These are phyloP conservation scores for Favolaschia claudopus DNA, from an alignment of 768 basidiomycete genomes.

Conservation along the genomic window DNA sequence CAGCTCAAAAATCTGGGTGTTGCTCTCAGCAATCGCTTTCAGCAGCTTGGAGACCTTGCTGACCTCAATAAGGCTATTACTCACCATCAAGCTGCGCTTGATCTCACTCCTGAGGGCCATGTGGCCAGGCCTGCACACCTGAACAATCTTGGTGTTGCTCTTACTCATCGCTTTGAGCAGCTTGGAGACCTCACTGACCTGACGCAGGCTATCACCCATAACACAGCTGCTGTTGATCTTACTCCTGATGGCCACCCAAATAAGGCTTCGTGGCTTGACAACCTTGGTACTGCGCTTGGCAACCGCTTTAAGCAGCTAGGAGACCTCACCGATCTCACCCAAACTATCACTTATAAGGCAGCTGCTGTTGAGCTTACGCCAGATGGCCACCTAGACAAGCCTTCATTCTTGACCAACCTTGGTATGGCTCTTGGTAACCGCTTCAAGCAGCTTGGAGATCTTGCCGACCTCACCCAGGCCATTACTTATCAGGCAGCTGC, in stretches of 20 bases:
- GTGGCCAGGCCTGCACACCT: neutral
- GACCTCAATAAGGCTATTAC: constrained; percentile 22
- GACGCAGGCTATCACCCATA: constrained; percentile 15
- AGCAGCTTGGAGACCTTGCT: constrained; percentile 8
- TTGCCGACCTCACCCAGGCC: no score
- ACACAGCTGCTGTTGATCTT: constrained; percentile 12
- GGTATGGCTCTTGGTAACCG: no score
- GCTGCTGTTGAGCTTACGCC: no score
- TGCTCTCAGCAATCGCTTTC: constrained; percentile 27
- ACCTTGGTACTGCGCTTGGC: constrained; percentile 17
- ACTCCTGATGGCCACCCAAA: constrained; percentile 17
- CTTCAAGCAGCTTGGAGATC: no score
- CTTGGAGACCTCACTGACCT: constrained; percentile 25
- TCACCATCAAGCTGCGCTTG: constrained; percentile 5
- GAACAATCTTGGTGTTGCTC: constrained; percentile 21
- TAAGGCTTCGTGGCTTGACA: constrained; percentile 13
- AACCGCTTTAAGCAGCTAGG: constrained; percentile 24
- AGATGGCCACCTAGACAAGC: constrained; percentile 14
- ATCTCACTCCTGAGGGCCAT: constrained; percentile 13
- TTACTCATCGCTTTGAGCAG: constrained; percentile 12
- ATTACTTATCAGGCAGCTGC: no score
- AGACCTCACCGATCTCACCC: constrained; percentile 29
- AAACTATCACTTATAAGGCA: no score
- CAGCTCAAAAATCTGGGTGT: constrained; percentile 27
- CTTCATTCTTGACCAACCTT: constrained; percentile 8